Evolutionary conservation across 768 basidiomycete genomes (phyloP).

Genomic region (Amanita inopinata): DNA sequence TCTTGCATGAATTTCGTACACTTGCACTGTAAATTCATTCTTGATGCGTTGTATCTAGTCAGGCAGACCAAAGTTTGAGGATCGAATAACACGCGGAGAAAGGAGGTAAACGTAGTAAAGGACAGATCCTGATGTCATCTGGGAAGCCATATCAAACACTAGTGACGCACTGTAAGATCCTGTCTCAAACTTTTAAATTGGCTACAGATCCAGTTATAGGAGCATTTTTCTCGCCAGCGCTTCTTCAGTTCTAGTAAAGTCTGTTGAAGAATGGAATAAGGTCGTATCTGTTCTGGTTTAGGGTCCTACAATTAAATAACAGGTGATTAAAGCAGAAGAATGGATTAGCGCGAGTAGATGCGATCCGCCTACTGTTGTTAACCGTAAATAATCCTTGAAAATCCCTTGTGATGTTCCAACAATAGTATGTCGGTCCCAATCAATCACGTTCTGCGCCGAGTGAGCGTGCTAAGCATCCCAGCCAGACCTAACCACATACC

Average conservation of each 20-base stretch:
- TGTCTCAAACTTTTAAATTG: slow-evolving; percentile 98
- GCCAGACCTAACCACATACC: slow-evolving; percentile 29
- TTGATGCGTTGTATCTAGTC: slow-evolving; percentile 99
- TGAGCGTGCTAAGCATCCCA: slow-evolving; percentile 1
- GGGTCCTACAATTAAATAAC: slow-evolving; percentile 58
- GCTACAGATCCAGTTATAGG: slow-evolving; percentile 89
- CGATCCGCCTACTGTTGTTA: slow-evolving; percentile 65
- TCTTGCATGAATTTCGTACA: slow-evolving; percentile 96
- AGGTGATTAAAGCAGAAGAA: slow-evolving; percentile 8
- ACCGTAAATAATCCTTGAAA: slow-evolving; percentile 92
- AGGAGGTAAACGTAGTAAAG: slow-evolving; percentile 9
- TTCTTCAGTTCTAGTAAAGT: slow-evolving; percentile 82
- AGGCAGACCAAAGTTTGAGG: background rate
- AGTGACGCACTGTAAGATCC: slow-evolving; percentile 81
- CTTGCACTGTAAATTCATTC: slow-evolving; percentile 94
- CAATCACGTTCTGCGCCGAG: slow-evolving; percentile 71
- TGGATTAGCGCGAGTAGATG: background rate
- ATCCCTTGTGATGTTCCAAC: slow-evolving; percentile 83
- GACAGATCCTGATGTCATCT: background rate
- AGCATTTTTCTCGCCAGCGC: slow-evolving; percentile 71
- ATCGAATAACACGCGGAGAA: slow-evolving; percentile 4
- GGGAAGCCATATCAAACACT: background rate
- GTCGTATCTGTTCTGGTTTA: slow-evolving; percentile 88
- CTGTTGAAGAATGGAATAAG: slow-evolving; percentile 72
- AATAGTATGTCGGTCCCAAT: slow-evolving; percentile 95